Conservation (phyloP, 805 yeast genomes). For the Osmozyma mogii region DNA sequence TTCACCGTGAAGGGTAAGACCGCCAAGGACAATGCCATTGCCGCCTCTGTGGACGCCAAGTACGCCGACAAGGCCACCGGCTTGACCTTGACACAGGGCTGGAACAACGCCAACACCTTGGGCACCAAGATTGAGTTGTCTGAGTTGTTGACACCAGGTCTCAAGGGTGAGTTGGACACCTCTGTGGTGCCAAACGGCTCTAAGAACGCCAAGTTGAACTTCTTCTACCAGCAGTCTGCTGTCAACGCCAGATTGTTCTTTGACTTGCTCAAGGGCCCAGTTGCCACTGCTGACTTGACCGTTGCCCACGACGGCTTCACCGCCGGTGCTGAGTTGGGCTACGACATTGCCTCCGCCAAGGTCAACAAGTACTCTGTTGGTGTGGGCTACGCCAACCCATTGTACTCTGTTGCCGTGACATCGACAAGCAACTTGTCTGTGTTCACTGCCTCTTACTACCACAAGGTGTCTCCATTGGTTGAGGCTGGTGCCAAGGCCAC, state of each 20-base stretch:
- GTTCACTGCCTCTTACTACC: conserved; percentile 94
- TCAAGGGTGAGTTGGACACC: conserved; percentile 87
- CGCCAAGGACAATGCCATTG: conserved; percentile 70
- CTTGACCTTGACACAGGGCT: conserved; percentile 90
- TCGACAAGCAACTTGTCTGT: conserved; percentile 82
- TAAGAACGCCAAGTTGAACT: conserved; percentile 83
- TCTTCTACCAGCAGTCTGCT: conserved; percentile 86
- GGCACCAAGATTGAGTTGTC: conserved; percentile 89
- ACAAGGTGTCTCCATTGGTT: conserved; percentile 81
- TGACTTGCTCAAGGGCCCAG: conserved; percentile 91
- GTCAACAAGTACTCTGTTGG: conserved; percentile 92
- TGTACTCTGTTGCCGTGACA: conserved; percentile 78
- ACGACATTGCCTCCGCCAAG: conserved; percentile 89
- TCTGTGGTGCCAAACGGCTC: conserved; percentile 77
- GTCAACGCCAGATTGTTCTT: conserved; percentile 92
- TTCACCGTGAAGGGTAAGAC: conserved; percentile 92
- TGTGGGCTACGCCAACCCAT: conserved; percentile 84
- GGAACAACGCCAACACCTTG: conserved; percentile 90
- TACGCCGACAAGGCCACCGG: conserved; percentile 90
- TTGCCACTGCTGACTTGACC: conserved; percentile 90
- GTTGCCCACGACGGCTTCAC: conserved; percentile 94
- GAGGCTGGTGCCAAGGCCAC: conserved; percentile 98
- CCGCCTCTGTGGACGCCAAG: conserved; percentile 87
- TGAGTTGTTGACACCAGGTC: conserved; percentile 89
- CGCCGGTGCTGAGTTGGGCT: conserved; percentile 95